Conservation (phyloP, 495 filamentous ascomycete genomes). For the Penicillium cinerascens region DNA sequence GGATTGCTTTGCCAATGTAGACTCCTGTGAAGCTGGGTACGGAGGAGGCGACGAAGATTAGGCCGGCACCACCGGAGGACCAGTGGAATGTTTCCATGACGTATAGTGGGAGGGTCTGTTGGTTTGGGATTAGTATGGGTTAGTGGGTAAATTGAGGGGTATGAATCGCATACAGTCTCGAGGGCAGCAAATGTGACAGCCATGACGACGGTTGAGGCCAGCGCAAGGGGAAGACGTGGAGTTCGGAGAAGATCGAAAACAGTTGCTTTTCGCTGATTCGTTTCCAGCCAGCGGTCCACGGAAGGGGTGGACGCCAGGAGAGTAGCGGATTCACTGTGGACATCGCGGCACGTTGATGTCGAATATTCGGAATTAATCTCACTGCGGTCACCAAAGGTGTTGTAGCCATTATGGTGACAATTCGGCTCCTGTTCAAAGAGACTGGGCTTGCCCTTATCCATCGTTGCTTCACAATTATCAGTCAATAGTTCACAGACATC, state of each 20-base stretch:
- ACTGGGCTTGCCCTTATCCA: neutral
- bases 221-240: conserved; percentile 22
- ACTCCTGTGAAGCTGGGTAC: conserved; percentile 31
- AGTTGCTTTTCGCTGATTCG: neutral
- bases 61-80: conserved; percentile 54
- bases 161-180: conserved; percentile 29
- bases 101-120: conserved; percentile 42
- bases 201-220: conserved; percentile 25
- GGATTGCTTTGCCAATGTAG: conserved; percentile 47
- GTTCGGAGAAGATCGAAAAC: conserved; percentile 20
- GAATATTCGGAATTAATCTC: conserved; percentile 1
- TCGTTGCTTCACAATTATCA: neutral
- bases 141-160: neutral
- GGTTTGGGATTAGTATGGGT: neutral
- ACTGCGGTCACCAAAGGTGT: neutral
- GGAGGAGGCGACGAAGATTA: conserved; percentile 53
- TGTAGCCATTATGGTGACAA: neutral
- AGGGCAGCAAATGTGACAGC: conserved; percentile 28
- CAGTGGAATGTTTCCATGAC: conserved; percentile 51
- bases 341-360: neutral
- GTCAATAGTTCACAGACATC: neutral
- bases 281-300: neutral
- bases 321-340: neutral
- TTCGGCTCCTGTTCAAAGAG: neutral
- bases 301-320: conserved; percentile 1